These are phyloP conservation scores for Silene coronaria DNA, from an alignment of 179 eudicot genomes.

Conservation along the genomic window DNA sequence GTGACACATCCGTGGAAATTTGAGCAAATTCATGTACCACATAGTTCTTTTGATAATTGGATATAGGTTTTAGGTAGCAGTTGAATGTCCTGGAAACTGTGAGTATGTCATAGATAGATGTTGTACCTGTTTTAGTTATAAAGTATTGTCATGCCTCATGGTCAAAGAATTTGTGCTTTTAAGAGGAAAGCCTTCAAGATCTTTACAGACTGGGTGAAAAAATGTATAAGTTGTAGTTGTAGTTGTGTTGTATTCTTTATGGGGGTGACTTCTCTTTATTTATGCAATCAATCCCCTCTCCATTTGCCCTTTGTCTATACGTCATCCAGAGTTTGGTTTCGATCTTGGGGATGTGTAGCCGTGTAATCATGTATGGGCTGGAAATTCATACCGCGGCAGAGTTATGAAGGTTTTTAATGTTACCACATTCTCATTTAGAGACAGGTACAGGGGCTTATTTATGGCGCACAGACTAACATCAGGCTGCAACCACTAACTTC, in stretches of 20 bases:
- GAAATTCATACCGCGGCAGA: no score
- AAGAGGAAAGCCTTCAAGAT: no score
- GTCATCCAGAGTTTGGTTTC: neutral
- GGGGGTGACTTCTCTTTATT: neutral
- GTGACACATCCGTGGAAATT: conserved; percentile 4
- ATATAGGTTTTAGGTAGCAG: neutral
- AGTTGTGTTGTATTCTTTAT: neutral
- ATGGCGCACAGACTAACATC: no score
- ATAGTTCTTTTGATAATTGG: neutral
- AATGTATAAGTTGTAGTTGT: neutral
- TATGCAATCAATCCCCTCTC: neutral
- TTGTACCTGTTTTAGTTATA: no score
- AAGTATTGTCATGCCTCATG: no score
- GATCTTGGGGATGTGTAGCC: neutral
- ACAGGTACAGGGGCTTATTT: no score
- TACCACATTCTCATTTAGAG: no score
- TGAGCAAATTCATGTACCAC: neutral
- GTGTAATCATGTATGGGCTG: no score
- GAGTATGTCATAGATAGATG: no score
- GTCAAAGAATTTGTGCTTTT: no score
- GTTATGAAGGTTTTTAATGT: no score
- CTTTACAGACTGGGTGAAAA: neutral
- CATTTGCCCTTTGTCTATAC: neutral
- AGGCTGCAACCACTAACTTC: no score
- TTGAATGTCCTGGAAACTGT: conserved; percentile 2